Percentiles rank a stretch among this genome's conserved stretches.
Conservation (phyloP, 192 early-diverging fungal genomes). For the Linnemannia elongata region DNA sequence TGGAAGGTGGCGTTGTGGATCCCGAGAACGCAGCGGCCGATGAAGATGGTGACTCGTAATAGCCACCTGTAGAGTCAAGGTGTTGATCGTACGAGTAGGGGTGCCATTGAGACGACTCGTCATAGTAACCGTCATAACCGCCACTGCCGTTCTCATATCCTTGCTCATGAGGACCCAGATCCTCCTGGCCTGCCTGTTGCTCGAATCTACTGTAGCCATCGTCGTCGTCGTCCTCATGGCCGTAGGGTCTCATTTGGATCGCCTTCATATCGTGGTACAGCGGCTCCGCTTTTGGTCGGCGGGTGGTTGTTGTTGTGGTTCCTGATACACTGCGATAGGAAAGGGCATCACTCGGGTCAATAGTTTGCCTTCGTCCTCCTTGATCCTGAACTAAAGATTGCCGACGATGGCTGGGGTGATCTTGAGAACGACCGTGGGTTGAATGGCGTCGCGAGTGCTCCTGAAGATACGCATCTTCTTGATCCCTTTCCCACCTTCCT, state of each 20-base stretch:
- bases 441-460: not conserved
- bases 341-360: not conserved
- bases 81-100: not conserved
- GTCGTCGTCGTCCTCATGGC: slow-evolving; percentile 23
- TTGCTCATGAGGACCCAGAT: too few species aligned
- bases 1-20: not conserved
- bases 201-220: too few species aligned
- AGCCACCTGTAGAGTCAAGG: not conserved
- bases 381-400: not conserved
- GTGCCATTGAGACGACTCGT: not conserved
- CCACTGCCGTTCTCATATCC: slow-evolving; percentile 2
- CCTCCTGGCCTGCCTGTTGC: too few species aligned
- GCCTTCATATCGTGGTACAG: slow-evolving; percentile 13
- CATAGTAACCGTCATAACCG: not conserved
- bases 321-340: not conserved
- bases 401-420: not conserved
- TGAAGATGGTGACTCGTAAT: not conserved
- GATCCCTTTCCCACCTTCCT: not conserved
- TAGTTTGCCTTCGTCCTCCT: not conserved
- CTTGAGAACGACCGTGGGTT: not conserved
- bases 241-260: slow-evolving; percentile 33
- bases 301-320: not conserved
- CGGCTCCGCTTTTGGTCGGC: not conserved
- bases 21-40: not conserved
- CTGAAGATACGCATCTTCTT: not conserved